Conservation (phyloP, 202 grass and related monocot species). For the Zizania palustris region DNA sequence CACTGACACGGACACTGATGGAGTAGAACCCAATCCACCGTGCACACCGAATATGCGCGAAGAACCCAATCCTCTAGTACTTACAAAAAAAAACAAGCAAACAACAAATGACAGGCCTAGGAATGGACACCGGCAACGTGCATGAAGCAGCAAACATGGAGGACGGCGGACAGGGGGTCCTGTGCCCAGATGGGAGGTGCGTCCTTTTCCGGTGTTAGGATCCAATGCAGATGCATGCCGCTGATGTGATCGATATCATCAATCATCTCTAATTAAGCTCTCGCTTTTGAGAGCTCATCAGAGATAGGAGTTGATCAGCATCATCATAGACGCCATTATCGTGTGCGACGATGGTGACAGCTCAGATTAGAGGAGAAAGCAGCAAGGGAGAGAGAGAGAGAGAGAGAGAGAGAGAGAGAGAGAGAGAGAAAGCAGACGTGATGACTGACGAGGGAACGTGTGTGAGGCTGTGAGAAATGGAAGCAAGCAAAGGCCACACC, state of each 20-base stretch:
- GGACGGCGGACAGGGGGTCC: not conserved
- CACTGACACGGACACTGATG: slow-evolving; percentile 39
- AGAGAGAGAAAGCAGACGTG: not conserved
- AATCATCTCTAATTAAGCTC: not conserved
- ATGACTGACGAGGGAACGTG: not conserved
- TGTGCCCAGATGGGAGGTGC: slow-evolving; percentile 17
- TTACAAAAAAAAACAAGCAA: not conserved
- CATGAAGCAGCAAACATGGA: slow-evolving; percentile 9
- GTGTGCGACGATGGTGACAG: slow-evolving; percentile 23
- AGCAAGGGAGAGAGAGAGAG: not conserved
- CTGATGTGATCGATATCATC: slow-evolving; percentile 3
- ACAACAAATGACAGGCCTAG: slow-evolving; percentile 25
- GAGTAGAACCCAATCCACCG: slow-evolving; percentile 46
- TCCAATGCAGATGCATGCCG: slow-evolving; percentile 31
- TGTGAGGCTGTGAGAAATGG: not conserved
- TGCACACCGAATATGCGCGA: too few relatives aligned
- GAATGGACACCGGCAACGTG: slow-evolving; percentile 42
- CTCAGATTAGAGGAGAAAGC: not conserved
- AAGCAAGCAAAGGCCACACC: not conserved
- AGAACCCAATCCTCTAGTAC: slow-evolving; percentile 15
- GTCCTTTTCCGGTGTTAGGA: slow-evolving; percentile 31
- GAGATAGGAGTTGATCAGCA: not conserved
- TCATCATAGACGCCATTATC: not conserved
- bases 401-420: not conserved
- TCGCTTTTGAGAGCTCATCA: not conserved